Conservation (phyloP, 352 stramenopile genomes). For the Elongisporangium anandrum region DNA sequence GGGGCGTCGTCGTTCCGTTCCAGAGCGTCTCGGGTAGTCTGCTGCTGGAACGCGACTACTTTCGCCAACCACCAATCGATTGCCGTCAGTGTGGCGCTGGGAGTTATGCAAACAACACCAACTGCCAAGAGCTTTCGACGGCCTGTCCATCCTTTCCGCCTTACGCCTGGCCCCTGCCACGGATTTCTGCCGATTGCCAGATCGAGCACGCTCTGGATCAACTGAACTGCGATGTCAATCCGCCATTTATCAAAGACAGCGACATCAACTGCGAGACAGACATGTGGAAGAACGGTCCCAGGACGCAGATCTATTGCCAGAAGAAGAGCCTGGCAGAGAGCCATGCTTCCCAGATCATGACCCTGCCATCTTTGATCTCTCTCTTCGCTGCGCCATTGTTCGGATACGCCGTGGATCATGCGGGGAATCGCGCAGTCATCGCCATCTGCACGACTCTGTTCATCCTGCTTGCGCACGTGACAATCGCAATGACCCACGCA, state of each 20-base stretch:
- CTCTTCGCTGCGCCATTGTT: slow-evolving; percentile 65
- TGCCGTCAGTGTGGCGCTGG: slow-evolving; percentile 33
- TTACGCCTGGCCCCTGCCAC: slow-evolving; percentile 35
- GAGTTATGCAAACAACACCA: slow-evolving; percentile 28
- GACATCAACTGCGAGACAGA: slow-evolving; percentile 46
- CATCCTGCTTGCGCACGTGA: slow-evolving; percentile 59
- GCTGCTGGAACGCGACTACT: slow-evolving; percentile 76
- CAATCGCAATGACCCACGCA: slow-evolving; percentile 33
- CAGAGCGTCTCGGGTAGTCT: slow-evolving; percentile 82
- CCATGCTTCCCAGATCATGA: slow-evolving; percentile 56
- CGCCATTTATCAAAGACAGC: slow-evolving; percentile 34
- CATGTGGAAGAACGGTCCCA: slow-evolving; percentile 31
- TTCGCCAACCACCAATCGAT: slow-evolving; percentile 18
- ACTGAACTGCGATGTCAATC: slow-evolving; percentile 16
- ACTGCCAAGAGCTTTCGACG: slow-evolving; percentile 40
- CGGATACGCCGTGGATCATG: slow-evolving; percentile 70
- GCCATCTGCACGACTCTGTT: slow-evolving; percentile 40
- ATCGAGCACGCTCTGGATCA: slow-evolving; percentile 30
- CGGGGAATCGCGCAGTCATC: slow-evolving; percentile 53
- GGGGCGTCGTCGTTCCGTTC: slow-evolving; percentile 83
- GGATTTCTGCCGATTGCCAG: slow-evolving; percentile 24
- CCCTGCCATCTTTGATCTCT: slow-evolving; percentile 79
- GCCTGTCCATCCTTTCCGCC: slow-evolving; percentile 27
- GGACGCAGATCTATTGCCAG: slow-evolving; percentile 25
- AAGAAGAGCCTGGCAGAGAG: slow-evolving; percentile 38